Percentiles rank a stretch among this genome's conserved stretches.
phyloP scores from a whole-genome alignment of 1,284 basidiomycete species.

The Cryptococcus depauperatus region DNA sequence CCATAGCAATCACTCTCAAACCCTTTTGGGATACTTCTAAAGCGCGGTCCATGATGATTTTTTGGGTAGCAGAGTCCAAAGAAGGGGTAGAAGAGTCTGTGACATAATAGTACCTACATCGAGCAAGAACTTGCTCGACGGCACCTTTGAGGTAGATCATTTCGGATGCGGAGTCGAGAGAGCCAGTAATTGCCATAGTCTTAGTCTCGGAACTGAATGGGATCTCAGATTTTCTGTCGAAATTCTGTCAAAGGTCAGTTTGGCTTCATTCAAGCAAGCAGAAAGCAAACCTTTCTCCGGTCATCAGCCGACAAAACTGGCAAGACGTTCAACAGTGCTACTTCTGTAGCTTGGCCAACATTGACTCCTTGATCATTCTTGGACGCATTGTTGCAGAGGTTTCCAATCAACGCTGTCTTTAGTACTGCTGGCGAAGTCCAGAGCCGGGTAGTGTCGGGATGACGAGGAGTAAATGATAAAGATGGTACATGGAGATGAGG shows the following conservation, averaged over 20 bases:
- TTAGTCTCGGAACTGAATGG: constrained; percentile 91
- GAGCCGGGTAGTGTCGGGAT: constrained; percentile 46
- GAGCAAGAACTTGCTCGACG: constrained; percentile 74
- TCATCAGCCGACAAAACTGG: constrained; percentile 62
- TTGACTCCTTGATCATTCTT: constrained; percentile 64
- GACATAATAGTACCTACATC: constrained; percentile 80
- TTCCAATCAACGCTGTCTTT: constrained; percentile 57
- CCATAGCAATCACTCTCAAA: constrained; percentile 81
- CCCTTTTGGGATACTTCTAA: constrained; percentile 65
- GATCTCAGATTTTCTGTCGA: constrained; percentile 67
- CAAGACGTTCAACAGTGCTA: constrained; percentile 81
- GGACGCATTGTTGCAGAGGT: constrained; percentile 52
- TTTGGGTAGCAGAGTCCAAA: constrained; percentile 61
- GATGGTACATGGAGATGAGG: constrained; percentile 43
- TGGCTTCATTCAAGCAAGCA: not conserved
- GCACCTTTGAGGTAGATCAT: constrained; percentile 89
- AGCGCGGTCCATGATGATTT: constrained; percentile 62
- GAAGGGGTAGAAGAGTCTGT: constrained; percentile 71
- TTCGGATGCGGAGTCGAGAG: constrained; percentile 51
- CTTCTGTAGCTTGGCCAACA: constrained; percentile 88
- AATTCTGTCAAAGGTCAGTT: constrained; percentile 45
- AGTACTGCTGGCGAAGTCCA: constrained; percentile 51
- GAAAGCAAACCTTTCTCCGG: constrained; percentile 55
- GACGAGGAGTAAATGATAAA: constrained; percentile 53
- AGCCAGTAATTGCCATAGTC: constrained; percentile 83